Evolutionary conservation across 2,329 filamentous ascomycete species (phyloP).

Genomic region (Fusarium sp.): DNA sequence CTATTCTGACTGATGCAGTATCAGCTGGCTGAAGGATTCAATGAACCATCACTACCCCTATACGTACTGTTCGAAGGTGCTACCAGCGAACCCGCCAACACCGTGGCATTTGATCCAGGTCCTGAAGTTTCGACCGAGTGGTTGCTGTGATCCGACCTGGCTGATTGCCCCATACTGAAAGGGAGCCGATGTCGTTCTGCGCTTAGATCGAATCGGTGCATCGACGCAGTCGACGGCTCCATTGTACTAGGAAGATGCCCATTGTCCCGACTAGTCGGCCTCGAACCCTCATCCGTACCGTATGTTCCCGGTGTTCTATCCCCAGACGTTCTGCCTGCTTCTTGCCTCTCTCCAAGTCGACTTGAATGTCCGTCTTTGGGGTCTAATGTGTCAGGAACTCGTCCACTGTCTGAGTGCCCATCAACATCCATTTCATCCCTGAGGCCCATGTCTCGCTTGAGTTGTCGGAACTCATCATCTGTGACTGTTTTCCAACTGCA

Average conservation of each 20-base stretch:
- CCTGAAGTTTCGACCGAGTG: slow-evolving; percentile 19
- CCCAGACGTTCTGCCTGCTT: slow-evolving; percentile 16
- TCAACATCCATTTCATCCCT: slow-evolving; percentile 27
- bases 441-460: slow-evolving; percentile 43
- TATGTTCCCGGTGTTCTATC: slow-evolving; percentile 33
- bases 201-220: slow-evolving; percentile 34
- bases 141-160: slow-evolving; percentile 18
- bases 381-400: slow-evolving; percentile 20
- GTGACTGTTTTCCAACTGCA: slow-evolving; percentile 86
- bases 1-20: slow-evolving; percentile 5
- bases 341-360: slow-evolving; percentile 26
- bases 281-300: slow-evolving; percentile 30
- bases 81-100: slow-evolving; percentile 8
- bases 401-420: slow-evolving; percentile 25
- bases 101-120: neutral
- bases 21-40: slow-evolving; percentile 35
- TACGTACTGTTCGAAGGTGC: slow-evolving; percentile 19
- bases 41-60: slow-evolving; percentile 27
- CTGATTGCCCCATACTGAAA: slow-evolving; percentile 9
- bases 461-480: slow-evolving; percentile 66
- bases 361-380: slow-evolving; percentile 9
- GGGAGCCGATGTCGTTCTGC: slow-evolving; percentile 35
- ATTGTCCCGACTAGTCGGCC: slow-evolving; percentile 35
- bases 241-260: slow-evolving; percentile 27
- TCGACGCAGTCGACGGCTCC: slow-evolving; percentile 31